Evolutionary conservation across 805 yeast species (phyloP).

Genomic region (Martiniozyma abietophila): DNA sequence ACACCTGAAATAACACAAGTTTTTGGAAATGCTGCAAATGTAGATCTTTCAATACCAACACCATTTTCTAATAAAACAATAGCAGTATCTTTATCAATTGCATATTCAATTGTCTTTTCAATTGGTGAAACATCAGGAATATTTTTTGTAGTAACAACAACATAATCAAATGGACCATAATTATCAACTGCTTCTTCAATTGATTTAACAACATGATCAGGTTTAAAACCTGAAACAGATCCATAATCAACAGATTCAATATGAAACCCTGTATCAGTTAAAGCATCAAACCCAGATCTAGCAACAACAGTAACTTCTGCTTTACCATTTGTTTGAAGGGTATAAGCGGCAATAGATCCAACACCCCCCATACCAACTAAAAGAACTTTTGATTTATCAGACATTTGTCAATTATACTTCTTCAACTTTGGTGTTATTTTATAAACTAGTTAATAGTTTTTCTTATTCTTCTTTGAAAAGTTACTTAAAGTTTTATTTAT

Average conservation of each 20-base stretch:
- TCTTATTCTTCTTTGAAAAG: too few species aligned
- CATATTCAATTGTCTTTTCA: conserved; percentile 26
- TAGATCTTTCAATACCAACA: conserved; percentile 29
- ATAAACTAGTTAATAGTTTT: too few species aligned
- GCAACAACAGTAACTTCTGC: conserved; percentile 52
- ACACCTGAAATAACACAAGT: conserved; percentile 32
- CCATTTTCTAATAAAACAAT: conserved; percentile 34
- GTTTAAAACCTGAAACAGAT: conserved; percentile 41
- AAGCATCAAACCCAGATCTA: conserved; percentile 53
- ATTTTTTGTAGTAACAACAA: conserved; percentile 54
- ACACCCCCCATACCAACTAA: conserved; percentile 83
- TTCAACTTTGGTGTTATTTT: too few species aligned
- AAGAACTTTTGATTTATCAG: conserved; percentile 32
- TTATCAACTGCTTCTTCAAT: conserved; percentile 37
- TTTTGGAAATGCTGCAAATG: conserved; percentile 26
- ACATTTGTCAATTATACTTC: conserved; percentile 3
- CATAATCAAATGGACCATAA: conserved; percentile 39
- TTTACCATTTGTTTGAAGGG: conserved; percentile 39
- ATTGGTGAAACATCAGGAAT: conserved; percentile 52
- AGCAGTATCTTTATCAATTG: conserved; percentile 23
- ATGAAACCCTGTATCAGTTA: conserved; percentile 43
- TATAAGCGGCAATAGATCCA: conserved; percentile 67
- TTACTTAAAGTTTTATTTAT: too few species aligned
- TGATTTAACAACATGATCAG: conserved; percentile 32
- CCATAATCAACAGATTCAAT: conserved; percentile 62